Evolutionary conservation across 2,329 filamentous ascomycete species (phyloP), one percentile per base, ranked within the genome.

Genomic region (Clonostachys chloroleuca): DNA sequence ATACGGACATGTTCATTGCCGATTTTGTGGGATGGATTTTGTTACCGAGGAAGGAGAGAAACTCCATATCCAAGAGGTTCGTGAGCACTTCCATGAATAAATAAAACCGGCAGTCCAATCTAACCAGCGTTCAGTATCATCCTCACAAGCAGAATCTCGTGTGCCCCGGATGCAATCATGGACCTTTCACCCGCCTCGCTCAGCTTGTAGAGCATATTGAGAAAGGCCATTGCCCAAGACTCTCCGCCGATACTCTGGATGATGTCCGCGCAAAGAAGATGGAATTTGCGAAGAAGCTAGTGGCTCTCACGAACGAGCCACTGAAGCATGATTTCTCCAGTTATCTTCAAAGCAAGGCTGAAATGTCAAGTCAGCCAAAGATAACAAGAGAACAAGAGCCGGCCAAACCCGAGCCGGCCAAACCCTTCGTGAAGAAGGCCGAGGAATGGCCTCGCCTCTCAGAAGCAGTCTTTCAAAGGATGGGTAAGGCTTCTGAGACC

Each of bases 121-220:
- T 30, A 30, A 30, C 24, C 43, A 6, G 6, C 33, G 2, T 17
- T 2, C 6, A 75, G 70, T 43, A 52, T 12, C 74, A 77, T 48
- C 62, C 63, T 6, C 52, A 63, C 12, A 53, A 60, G 16, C 70
- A 76, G 46, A 49, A 66, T 2, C 62, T 81, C 2, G 42, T 51
- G 4, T 81, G 77, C 43, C 74, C 74, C 2, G 76, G 70, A 24
- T 81, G 77, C 49, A 44, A 55, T 1, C 49, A 55, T 1, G 60
- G 54, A 3, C 58, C 58, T 1, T 78, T 76, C 47, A 42, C 34
- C 1, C 60, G 64, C 1, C 59, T 71, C 1, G 61, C 65, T 1
- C 51, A 44, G 1, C 65, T 77, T 35, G 65, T 79, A 45, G 36
- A 49, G 1, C 77, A 81, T 44, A 62, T 80, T 5, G 74, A 80